A percentile compares a stretch with the other conserved stretches of the same genome.
phyloP scores from a whole-genome alignment of 495 filamentous ascomycete genomes.

The Talaromyces liani region DNA sequence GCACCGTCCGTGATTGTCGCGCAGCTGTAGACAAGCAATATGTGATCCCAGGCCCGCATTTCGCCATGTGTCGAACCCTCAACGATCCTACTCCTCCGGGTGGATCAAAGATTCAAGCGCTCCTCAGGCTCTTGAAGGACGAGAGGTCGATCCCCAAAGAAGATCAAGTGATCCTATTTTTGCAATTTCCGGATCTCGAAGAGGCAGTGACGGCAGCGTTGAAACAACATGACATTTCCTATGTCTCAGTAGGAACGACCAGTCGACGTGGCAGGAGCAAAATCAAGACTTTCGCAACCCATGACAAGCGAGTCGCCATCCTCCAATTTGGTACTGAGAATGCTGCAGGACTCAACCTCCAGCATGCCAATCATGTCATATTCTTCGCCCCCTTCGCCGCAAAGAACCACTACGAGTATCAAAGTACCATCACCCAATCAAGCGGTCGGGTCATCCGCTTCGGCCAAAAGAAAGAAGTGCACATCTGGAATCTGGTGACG shows the following conservation, averaged over 20 bases:
- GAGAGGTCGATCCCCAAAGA: slow-evolving; percentile 21
- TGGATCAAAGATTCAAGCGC: slow-evolving; percentile 40
- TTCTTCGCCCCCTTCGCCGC: slow-evolving; percentile 59
- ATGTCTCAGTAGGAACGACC: slow-evolving; percentile 22
- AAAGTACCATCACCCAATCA: slow-evolving; percentile 59
- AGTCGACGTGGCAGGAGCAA: slow-evolving; percentile 18
- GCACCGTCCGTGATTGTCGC: slow-evolving; percentile 23
- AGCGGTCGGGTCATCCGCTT: slow-evolving; percentile 61
- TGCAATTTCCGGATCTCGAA: slow-evolving; percentile 42
- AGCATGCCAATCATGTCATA: slow-evolving; percentile 68
- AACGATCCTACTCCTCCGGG: slow-evolving; percentile 9
- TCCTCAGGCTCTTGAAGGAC: slow-evolving; percentile 35
- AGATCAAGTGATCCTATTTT: slow-evolving; percentile 46
- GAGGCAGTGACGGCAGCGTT: slow-evolving; percentile 24
- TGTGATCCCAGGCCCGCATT: slow-evolving; percentile 20
- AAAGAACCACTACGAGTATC: slow-evolving; percentile 48
- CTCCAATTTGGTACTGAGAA: slow-evolving; percentile 56
- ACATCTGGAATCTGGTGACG: slow-evolving; percentile 62
- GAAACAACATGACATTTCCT: slow-evolving; percentile 20
- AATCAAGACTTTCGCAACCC: slow-evolving; percentile 34
- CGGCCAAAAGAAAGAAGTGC: slow-evolving; percentile 58
- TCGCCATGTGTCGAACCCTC: slow-evolving; percentile 1
- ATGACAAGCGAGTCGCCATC: slow-evolving; percentile 49
- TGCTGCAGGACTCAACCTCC: slow-evolving; percentile 66
- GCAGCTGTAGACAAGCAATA: slow-evolving; percentile 17